These are phyloP conservation scores for Arabis hirsuta DNA, from an alignment of 345 rosid genomes.

Conservation along the genomic window DNA sequence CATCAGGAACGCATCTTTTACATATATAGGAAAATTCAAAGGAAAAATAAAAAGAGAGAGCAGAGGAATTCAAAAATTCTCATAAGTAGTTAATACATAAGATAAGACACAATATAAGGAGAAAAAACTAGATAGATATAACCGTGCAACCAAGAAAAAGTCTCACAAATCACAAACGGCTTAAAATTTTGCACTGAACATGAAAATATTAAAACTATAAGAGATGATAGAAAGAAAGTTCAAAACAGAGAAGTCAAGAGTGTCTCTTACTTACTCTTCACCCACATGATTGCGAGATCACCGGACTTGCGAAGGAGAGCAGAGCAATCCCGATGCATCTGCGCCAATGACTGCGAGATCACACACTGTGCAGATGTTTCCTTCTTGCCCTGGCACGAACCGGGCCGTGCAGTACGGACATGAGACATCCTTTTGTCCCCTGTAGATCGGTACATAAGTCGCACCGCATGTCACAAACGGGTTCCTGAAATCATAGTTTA, in stretches of 20 bases:
- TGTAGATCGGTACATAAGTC: slow-evolving; percentile 83
- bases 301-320: slow-evolving; percentile 77
- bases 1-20: too few species aligned
- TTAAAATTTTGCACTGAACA: background rate
- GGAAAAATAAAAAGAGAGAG: background rate
- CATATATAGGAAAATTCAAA: background rate
- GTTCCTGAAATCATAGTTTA: slow-evolving; percentile 86
- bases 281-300: slow-evolving; percentile 32
- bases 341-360: slow-evolving; percentile 79
- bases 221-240: background rate
- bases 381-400: slow-evolving; percentile 73
- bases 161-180: slow-evolving; percentile 5
- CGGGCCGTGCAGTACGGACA: slow-evolving; percentile 81
- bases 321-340: slow-evolving; percentile 86
- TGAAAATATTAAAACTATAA: background rate
- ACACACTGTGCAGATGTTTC: slow-evolving; percentile 69
- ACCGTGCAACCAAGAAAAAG: too few species aligned
- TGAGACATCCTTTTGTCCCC: slow-evolving; percentile 78
- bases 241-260: background rate
- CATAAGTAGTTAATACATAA: background rate
- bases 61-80: slow-evolving; percentile 7
- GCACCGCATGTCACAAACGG: slow-evolving; percentile 86
- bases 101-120: background rate
- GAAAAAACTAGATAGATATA: background rate
- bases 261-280: background rate